These are phyloP conservation scores for Cynanchum wilfordii DNA, from an alignment of 257 asterid species.

Conservation along the genomic window DNA sequence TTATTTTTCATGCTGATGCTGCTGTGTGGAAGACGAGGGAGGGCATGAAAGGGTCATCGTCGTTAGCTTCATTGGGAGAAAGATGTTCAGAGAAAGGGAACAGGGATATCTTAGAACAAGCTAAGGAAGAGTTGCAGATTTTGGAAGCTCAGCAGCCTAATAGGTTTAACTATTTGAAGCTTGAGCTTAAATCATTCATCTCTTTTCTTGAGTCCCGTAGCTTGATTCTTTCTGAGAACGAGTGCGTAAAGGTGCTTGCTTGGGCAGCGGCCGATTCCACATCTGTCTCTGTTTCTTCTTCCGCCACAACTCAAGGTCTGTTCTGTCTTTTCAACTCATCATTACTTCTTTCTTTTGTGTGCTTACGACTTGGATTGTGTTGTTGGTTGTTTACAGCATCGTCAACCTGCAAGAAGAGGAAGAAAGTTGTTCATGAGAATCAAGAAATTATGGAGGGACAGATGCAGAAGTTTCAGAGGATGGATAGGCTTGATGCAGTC, in stretches of 20 bases:
- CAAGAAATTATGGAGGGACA: neutral
- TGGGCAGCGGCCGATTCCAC: neutral
- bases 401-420: slow-evolving; percentile 40
- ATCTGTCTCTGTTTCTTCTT: slow-evolving; percentile 19
- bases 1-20: neutral
- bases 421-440: neutral
- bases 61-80: slow-evolving; percentile 6
- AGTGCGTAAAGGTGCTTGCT: neutral
- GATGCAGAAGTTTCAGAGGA: slow-evolving; percentile 13
- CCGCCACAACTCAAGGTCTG: slow-evolving; percentile 43
- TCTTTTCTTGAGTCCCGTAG: slow-evolving; percentile 33
- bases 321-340: neutral
- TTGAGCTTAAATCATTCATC: slow-evolving; percentile 48
- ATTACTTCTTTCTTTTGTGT: neutral
- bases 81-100: neutral
- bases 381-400: slow-evolving; percentile 33
- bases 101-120: slow-evolving; percentile 35
- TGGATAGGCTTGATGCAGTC: slow-evolving; percentile 43
- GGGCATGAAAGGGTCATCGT: slow-evolving; percentile 11
- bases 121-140: slow-evolving; percentile 52
- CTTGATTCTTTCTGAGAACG: neutral
- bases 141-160: slow-evolving; percentile 50
- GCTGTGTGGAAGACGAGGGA: neutral
- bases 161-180: slow-evolving; percentile 39
- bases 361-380: neutral